Evolutionary conservation across 1,139 yeast genomes (phyloP), one percentile per base, ranked within the genome.

Genomic region (Hanseniaspora sp.): DNA sequence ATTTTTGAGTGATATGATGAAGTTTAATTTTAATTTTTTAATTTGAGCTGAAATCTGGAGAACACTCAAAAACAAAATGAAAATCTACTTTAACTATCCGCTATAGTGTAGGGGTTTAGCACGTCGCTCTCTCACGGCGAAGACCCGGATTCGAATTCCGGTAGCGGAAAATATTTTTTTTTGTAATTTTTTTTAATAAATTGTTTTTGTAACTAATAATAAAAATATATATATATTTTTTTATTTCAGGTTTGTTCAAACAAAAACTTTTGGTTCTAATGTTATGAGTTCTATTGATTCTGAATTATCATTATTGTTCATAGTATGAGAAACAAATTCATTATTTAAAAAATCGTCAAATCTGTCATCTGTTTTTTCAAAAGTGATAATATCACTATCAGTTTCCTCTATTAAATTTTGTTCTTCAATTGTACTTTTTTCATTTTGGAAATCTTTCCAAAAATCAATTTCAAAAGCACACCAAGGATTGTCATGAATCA

Each of bases 401-500:
- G 23, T 33, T 18, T 37, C 11, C 3, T n/a, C 13, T 12, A n/a
- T 23, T 48, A 13, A 6, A 11, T n/a, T 29, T 17, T 43, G 29
- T 15, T 28, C 34, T 13, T 28, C 23, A 23, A 23, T 23, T 23
- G 23, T 23, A 23, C 4, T 17, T 5, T 33, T 18, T 34, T 40
- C 46, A 12, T 15, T 38, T 23, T 5, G 12, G 11, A 12, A 23
- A 28, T 38, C 35, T 5, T 38, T 28, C 55, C 55, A 53, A 31
- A 53, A 47, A 11, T 29, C 46, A n/a, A 35, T 34, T 6, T 53
- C 53, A 53, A 47, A 53, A 1, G 44, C 51, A 28, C 44, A 12
- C 55, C 55, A 59, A 15, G 64, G 60, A 34, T 57, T 57, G 35
- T 52, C 52, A 40, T 58, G 56, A 53, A 64, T 64, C n/a, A 49